These are phyloP conservation scores for Blastobotrys illinoisensis DNA, from an alignment of 1,139 yeast species.

Conservation along the genomic window DNA sequence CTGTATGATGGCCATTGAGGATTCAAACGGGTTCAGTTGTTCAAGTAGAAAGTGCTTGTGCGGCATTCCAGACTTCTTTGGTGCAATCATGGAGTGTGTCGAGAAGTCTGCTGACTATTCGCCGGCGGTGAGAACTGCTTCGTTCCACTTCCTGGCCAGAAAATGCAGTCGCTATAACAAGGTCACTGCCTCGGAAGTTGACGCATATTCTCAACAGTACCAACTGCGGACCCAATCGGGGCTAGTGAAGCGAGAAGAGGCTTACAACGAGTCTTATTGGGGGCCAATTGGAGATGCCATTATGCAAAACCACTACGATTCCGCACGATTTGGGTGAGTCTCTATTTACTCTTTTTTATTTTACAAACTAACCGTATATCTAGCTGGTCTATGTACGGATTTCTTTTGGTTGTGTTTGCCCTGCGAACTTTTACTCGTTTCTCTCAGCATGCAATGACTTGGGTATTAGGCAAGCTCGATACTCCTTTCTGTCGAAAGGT, in stretches of 20 bases:
- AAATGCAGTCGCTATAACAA: background rate
- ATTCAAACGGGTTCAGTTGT: background rate
- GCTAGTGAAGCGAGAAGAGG: background rate
- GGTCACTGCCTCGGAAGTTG: background rate
- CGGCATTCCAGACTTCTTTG: constrained; percentile 3
- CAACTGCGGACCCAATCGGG: background rate
- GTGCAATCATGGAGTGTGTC: constrained; percentile 8
- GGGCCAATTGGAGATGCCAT: background rate
- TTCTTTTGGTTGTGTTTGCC: constrained; percentile 30
- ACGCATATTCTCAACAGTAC: background rate
- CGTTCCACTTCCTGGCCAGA: background rate
- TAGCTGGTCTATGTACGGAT: constrained; percentile 13
- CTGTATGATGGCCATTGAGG: background rate
- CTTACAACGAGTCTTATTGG: background rate
- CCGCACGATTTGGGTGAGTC: background rate
- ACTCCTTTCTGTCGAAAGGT: constrained; percentile 34
- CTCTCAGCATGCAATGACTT: constrained; percentile 29
- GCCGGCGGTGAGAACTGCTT: background rate
- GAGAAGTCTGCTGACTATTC: constrained; percentile 33
- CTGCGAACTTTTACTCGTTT: constrained; percentile 14
- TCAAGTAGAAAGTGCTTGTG: constrained; percentile 6
- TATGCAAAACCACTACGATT: background rate
- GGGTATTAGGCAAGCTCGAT: constrained; percentile 30
- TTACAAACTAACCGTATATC: too few relatives aligned
- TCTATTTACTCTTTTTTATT: too few relatives aligned